Conservation (phyloP, 495 filamentous ascomycete species). For the Cryomyces minteri region DNA sequence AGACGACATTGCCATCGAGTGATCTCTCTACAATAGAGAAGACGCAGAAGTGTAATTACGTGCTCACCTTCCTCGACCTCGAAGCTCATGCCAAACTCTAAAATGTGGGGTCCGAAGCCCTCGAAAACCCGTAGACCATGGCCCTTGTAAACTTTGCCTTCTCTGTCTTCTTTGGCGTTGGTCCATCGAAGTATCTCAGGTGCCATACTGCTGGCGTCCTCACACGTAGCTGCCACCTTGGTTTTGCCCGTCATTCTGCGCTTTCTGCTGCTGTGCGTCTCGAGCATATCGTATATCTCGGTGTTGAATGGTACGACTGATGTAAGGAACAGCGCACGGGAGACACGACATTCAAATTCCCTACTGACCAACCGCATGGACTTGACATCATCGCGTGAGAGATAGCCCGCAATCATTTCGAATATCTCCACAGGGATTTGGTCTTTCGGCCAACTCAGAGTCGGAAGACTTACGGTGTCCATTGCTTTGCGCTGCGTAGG, state of each 20-base stretch:
- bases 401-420: slow-evolving; percentile 22
- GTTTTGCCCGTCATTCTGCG: slow-evolving; percentile 10
- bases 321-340: slow-evolving; percentile 25
- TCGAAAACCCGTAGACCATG: slow-evolving; percentile 30
- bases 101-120: slow-evolving; percentile 30
- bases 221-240: slow-evolving; percentile 8
- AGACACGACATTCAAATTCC: slow-evolving; percentile 32
- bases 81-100: slow-evolving; percentile 33
- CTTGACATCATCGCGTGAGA: slow-evolving; percentile 29
- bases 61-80: slow-evolving; percentile 27
- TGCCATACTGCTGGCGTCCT: not conserved
- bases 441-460: slow-evolving; percentile 19
- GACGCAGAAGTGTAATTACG: too few relatives aligned
- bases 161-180: slow-evolving; percentile 16
- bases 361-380: slow-evolving; percentile 32
- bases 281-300: slow-evolving; percentile 29
- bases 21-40: too few relatives aligned
- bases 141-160: slow-evolving; percentile 17
- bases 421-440: slow-evolving; percentile 32
- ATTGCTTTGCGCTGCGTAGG: too few relatives aligned
- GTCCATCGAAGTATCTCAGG: slow-evolving; percentile 9
- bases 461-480: too few relatives aligned
- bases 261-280: slow-evolving; percentile 2
- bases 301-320: slow-evolving; percentile 35
- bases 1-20: too few relatives aligned